Evolutionary conservation across 148 eudicot genomes (phyloP).

Genomic region (Amaranthus cruentus): DNA sequence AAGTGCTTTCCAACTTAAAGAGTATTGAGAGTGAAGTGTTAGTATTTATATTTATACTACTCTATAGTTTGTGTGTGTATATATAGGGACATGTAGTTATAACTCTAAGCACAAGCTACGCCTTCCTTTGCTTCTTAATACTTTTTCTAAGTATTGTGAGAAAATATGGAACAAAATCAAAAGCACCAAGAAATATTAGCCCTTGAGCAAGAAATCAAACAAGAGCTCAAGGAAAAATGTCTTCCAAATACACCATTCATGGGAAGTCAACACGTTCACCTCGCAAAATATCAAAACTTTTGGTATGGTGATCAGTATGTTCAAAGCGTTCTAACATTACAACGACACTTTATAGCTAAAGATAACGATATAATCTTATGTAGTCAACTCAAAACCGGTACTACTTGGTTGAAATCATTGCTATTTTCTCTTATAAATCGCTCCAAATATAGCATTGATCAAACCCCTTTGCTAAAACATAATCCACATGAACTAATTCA

Average conservation of each 20-base stretch:
- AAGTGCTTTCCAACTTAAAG: too few relatives aligned
- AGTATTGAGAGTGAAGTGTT: too few relatives aligned
- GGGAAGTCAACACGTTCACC: not conserved
- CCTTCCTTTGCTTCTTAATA: too few relatives aligned
- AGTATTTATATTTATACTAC: too few relatives aligned
- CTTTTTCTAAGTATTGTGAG: too few relatives aligned
- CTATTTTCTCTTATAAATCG: conserved; percentile 1
- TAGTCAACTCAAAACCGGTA: not conserved
- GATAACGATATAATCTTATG: not conserved
- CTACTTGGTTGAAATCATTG: conserved; percentile 7
- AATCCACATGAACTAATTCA: not conserved
- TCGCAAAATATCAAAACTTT: not conserved
- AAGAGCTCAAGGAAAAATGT: not conserved
- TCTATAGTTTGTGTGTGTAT: too few relatives aligned
- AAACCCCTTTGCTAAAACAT: not conserved
- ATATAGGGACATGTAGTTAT: too few relatives aligned
- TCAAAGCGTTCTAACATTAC: not conserved
- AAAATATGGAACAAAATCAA: not conserved
- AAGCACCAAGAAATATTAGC: not conserved
- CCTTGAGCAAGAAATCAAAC: not conserved
- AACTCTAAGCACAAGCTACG: too few relatives aligned
- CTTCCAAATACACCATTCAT: not conserved
- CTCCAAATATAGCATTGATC: not conserved
- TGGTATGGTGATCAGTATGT: conserved; percentile 7
- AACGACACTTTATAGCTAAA: not conserved